Evolutionary conservation across 2,329 filamentous ascomycete genomes (phyloP), one percentile per base, ranked within the genome.

Genomic region (Trichoderma koningiopsis): DNA sequence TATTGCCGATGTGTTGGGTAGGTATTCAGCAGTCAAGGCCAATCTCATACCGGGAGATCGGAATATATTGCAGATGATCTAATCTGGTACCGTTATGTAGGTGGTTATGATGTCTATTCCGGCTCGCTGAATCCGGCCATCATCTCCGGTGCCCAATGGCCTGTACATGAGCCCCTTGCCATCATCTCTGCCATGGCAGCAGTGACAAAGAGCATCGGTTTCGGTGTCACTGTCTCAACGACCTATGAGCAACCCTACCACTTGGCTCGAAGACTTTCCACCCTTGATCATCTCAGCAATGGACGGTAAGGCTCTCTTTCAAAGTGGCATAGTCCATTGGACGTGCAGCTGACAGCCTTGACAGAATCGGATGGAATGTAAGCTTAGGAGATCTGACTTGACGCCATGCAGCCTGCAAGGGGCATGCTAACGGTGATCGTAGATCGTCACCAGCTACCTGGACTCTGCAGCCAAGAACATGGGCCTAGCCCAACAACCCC

Each of bases 211-310:
- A 90, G 83, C 70, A 86, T 93, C 33, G 88, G 86, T 0, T 92
- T 92, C 71, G 90, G 90, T 0, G 88, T 92, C 5, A 92, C 90
- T 0, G 86, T 89, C 1, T 87, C 87, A 2, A 91, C 90, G 1
- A 91, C 89, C 0, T 92, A 92, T 70, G 90, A 92, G 74, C 86
- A 89, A 74, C 90, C 90, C 0, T 92, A 91, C 74, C 88, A 91
- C 73, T 80, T 92, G 27, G 90, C 90, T 0, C 80, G 90, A 43
- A 81, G 89, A 13, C 76, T 92, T 24, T 89, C 87, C 0, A 92
- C 90, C 0, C 82, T 91, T 0, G 90, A 92, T 74, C 90, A 92
- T 75, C 79, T 92, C 4, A 89, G 85, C 1, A 87, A 87, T 68
- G 89, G 90, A 64, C 83, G 89, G 78, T 83, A 76, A 37, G 74